Evolutionary conservation across 2,329 filamentous ascomycete species (phyloP).

Genomic region (Aspergillus spinulosporus): DNA sequence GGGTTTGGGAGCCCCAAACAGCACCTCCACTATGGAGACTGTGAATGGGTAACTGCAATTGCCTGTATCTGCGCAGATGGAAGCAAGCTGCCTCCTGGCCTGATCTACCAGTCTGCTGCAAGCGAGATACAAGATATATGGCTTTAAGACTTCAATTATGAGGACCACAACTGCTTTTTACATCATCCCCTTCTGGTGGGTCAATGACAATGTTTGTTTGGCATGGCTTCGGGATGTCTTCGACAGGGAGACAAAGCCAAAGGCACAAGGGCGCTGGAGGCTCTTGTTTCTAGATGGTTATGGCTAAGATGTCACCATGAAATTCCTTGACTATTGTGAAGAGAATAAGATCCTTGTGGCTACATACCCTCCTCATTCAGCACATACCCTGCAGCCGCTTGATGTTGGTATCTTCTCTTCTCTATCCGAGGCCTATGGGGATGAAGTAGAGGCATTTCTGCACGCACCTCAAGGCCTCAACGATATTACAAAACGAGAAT

Average conservation of each 20-base stretch:
- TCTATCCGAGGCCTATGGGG: background rate
- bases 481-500: slow-evolving; percentile 7
- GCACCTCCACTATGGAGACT: slow-evolving; percentile 22
- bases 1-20: slow-evolving; percentile 12
- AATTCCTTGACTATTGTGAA: slow-evolving; percentile 13
- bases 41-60: slow-evolving; percentile 24
- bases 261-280: slow-evolving; percentile 3
- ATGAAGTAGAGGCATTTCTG: slow-evolving; percentile 5
- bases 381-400: slow-evolving; percentile 10
- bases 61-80: slow-evolving; percentile 22
- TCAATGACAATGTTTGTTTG: slow-evolving; percentile 8
- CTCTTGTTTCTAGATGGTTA: slow-evolving; percentile 15
- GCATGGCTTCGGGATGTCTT: slow-evolving; percentile 5
- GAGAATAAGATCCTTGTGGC: slow-evolving; percentile 12
- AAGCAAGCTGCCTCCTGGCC: slow-evolving; percentile 10
- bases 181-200: background rate
- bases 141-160: slow-evolving; percentile 17
- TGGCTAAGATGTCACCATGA: slow-evolving; percentile 13
- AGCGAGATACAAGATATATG: slow-evolving; percentile 21
- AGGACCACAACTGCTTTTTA: background rate
- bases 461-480: background rate
- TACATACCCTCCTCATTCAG: slow-evolving; percentile 10
- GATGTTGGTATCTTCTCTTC: slow-evolving; percentile 13
- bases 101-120: slow-evolving; percentile 24
- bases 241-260: slow-evolving; percentile 8